phyloP scores from a whole-genome alignment of 176 grass and related monocot species.

The Ensete glaucum region DNA sequence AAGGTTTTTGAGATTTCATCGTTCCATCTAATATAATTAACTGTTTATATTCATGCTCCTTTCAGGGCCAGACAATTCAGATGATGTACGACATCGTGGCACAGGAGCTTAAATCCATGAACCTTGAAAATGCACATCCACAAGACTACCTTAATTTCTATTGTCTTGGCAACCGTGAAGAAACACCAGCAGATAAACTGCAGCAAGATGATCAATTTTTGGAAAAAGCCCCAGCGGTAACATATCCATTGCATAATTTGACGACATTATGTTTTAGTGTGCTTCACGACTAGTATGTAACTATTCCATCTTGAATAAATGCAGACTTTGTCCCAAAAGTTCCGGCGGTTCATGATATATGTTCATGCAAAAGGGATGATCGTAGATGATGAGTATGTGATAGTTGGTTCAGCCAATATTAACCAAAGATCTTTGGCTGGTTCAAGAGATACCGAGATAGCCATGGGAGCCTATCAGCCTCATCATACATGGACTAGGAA shows the following conservation, averaged over 20 bases:
- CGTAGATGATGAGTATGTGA: constrained; percentile 84
- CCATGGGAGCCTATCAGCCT: constrained; percentile 95
- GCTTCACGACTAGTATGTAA: not conserved
- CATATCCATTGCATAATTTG: constrained; percentile 12
- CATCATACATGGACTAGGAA: constrained; percentile 53
- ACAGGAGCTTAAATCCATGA: constrained; percentile 67
- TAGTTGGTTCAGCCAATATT: constrained; percentile 93
- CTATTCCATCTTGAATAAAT: constrained; percentile 10
- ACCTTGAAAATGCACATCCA: constrained; percentile 44
- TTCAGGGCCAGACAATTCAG: constrained; percentile 82
- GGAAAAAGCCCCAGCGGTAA: constrained; percentile 59
- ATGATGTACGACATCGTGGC: constrained; percentile 94
- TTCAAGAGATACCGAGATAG: constrained; percentile 92
- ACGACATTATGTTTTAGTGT: not conserved
- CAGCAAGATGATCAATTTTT: constrained; percentile 39
- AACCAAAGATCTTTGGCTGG: constrained; percentile 85
- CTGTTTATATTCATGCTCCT: not conserved
- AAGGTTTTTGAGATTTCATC: not conserved
- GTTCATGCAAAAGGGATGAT: constrained; percentile 97
- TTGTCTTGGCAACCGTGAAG: constrained; percentile 84
- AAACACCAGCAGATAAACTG: constrained; percentile 18
- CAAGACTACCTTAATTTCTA: constrained; percentile 94
- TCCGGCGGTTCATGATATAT: constrained; percentile 90
- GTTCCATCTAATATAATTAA: not conserved
- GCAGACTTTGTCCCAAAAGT: constrained; percentile 51